phyloP scores from a whole-genome alignment of 352 stramenopile species.

The Globisporangium lucens region DNA sequence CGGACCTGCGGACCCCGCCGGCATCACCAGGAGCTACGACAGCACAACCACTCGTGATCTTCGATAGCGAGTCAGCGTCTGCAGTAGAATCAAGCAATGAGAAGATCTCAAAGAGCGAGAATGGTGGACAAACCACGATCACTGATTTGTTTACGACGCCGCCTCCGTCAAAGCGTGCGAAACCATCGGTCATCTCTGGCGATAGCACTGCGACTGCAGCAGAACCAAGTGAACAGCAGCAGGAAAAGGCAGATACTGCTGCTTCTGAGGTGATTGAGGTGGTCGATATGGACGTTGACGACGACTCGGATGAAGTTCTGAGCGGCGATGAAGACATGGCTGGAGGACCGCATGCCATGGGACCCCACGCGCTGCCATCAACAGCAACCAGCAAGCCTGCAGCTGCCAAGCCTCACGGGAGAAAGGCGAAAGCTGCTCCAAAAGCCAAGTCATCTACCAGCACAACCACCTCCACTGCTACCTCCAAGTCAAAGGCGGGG shows the following conservation, averaged over 20 bases:
- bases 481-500: neutral
- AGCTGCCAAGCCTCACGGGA: neutral
- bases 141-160: conserved; percentile 18
- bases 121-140: neutral
- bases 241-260: neutral
- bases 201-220: neutral
- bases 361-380: neutral
- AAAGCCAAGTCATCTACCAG: neutral
- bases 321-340: conserved; percentile 9
- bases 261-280: neutral
- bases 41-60: neutral
- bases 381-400: neutral
- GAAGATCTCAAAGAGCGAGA: neutral
- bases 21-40: neutral
- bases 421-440: neutral
- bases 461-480: neutral
- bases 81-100: neutral
- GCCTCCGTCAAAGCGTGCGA: conserved; percentile 15
- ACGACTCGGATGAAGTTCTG: conserved; percentile 12
- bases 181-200: neutral
- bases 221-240: conserved; percentile 1
- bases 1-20: neutral
- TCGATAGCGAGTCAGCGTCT: neutral
- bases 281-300: neutral
- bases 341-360: conserved; percentile 6